Evolutionary conservation across 345 rosid genomes (phyloP), one percentile per base, ranked within the genome.

Genomic region (Excoecaria cochinchinensis): DNA sequence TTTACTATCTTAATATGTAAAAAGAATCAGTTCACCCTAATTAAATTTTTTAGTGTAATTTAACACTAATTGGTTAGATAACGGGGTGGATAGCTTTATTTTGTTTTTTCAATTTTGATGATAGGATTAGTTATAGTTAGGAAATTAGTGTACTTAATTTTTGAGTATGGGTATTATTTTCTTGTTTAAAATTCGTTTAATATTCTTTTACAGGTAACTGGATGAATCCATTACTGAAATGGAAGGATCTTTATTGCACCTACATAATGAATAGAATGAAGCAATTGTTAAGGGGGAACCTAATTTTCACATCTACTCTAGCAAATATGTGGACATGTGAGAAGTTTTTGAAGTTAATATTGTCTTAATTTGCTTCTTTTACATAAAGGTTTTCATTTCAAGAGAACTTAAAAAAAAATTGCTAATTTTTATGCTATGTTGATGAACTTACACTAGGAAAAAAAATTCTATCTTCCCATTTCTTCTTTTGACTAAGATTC

Each of bases 1-100:
- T 87, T 82, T 93, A 90, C 80, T 89, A 87, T 83, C 96, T 91
- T 64, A 95, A 91, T 77, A 83, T 98, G 99, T 93, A 81, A 24
- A 21, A 5, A 10, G n/a, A n/a, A 38, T 12, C 21, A 10, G 46
- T 31, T 39, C 21, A 47, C 13, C 9, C 12, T 47, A 25, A 31
- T 48, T 48, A n/a, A 2, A 25, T n/a, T n/a, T 47, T 60, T 74
- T 40, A 4, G 21, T 68, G 0, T 48, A 0, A 50, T 48, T 50
- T 36, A 46, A 5, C 39, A 15, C 9, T 63, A 1, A 10, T 38
- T 39, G 47, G 67, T 22, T 59, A 24, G 9, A 24, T n/a, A n/a
- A n/a, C n/a, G n/a, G n/a, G 11, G 13, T n/a, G 40, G 3, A 7
- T 15, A 19, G 8, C 25, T 39, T 24, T 17, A 3, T 17, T 58